phyloP scores from a whole-genome alignment of 495 filamentous ascomycete species.

The Hypoxylon trugodes region DNA sequence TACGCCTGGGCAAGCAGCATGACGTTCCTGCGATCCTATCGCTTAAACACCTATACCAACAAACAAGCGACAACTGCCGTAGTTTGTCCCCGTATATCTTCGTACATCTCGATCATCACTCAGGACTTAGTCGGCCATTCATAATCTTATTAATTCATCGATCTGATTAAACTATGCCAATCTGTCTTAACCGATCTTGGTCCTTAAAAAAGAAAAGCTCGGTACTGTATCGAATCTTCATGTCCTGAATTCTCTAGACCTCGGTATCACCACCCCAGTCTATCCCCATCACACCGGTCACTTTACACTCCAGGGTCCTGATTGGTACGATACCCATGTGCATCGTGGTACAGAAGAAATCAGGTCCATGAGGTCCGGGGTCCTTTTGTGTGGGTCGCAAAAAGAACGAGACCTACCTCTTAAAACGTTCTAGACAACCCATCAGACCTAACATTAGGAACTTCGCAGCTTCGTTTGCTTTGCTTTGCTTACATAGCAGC shows the following conservation, averaged over 20 bases:
- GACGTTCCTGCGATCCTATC: neutral
- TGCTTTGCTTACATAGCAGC: constrained; percentile 8
- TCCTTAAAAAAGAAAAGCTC: constrained; percentile 5
- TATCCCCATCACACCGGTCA: constrained; percentile 40
- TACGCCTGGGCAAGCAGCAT: neutral
- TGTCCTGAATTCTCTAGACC: constrained; percentile 15
- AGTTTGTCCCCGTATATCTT: neutral
- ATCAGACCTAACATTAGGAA: constrained; percentile 25
- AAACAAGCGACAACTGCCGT: neutral
- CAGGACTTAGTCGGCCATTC: neutral
- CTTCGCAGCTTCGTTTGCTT: constrained; percentile 17
- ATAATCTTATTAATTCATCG: constrained; percentile 2
- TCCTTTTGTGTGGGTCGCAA: constrained; percentile 25
- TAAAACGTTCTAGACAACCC: constrained; percentile 35
- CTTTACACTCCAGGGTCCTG: constrained; percentile 24
- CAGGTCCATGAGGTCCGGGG: constrained; percentile 8
- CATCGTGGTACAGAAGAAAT: constrained; percentile 29
- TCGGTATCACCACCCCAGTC: constrained; percentile 24
- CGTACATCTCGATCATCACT: neutral
- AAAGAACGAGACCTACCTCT: constrained; percentile 12
- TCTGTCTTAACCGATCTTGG: constrained; percentile 16
- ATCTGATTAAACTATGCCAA: constrained; percentile 8
- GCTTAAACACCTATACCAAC: neutral
- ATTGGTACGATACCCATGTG: constrained; percentile 42
- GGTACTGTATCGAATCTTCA: constrained; percentile 21